Conservation (phyloP, 805 yeast species). For the Isabelozyma heimii region DNA sequence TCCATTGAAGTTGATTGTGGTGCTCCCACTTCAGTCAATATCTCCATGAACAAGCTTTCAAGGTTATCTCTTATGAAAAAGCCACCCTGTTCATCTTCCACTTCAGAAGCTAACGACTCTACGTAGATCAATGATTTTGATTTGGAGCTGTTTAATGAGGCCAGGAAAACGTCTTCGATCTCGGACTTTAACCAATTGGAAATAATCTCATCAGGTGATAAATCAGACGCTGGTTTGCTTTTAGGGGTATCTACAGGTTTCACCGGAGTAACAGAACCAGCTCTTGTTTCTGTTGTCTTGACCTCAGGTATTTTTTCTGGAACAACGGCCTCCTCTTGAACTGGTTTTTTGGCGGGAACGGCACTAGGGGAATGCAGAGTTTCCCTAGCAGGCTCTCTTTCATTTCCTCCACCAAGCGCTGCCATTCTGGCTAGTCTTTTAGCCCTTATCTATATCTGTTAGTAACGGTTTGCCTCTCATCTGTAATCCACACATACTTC, state of each 20-base stretch:
- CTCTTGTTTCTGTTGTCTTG: too few relatives aligned
- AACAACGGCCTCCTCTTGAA: not conserved
- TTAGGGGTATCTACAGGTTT: not conserved
- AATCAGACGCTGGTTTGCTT: not conserved
- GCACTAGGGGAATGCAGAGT: not conserved
- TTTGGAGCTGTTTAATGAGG: slow-evolving; percentile 21
- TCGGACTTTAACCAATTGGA: slow-evolving; percentile 42
- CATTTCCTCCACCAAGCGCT: slow-evolving; percentile 4
- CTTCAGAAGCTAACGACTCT: slow-evolving; percentile 22
- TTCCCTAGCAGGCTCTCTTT: not conserved
- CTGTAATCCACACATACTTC: slow-evolving; percentile 12
- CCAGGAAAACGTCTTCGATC: slow-evolving; percentile 35
- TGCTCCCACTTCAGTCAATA: slow-evolving; percentile 54
- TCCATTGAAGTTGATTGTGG: slow-evolving; percentile 39
- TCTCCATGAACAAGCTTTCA: slow-evolving; percentile 55
- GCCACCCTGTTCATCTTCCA: slow-evolving; percentile 7
- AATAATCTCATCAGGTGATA: slow-evolving; percentile 9
- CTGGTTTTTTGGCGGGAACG: not conserved
- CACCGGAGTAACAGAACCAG: too few relatives aligned
- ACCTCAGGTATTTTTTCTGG: not conserved
- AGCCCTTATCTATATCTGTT: slow-evolving; percentile 38
- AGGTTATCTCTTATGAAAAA: slow-evolving; percentile 28
- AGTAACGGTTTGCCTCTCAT: not conserved
- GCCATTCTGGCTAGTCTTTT: slow-evolving; percentile 53
- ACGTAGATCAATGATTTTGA: slow-evolving; percentile 14